These are phyloP conservation scores for Garcia nutans DNA, from an alignment of 345 rosid genomes.

Conservation along the genomic window DNA sequence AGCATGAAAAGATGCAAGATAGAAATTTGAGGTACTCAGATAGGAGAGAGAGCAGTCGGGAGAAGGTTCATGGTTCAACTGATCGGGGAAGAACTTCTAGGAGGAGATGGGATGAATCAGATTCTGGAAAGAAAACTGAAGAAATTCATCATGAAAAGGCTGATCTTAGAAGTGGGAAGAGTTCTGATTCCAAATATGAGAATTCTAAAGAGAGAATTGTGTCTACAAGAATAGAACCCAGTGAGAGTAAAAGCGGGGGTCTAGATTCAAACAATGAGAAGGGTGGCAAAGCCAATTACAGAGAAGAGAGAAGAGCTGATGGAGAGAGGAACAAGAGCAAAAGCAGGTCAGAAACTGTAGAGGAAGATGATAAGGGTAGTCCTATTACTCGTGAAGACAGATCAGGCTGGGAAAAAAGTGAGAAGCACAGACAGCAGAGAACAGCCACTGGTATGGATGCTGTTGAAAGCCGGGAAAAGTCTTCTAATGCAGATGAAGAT, in stretches of 20 bases:
- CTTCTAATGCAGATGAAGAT: constrained; percentile 57
- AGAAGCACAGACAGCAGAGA: constrained; percentile 58
- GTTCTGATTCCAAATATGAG: constrained; percentile 63
- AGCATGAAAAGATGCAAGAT: constrained; percentile 48
- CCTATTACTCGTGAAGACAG: constrained; percentile 53
- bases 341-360: constrained; percentile 48
- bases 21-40: constrained; percentile 63
- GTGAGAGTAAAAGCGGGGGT: constrained; percentile 53
- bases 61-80: constrained; percentile 68
- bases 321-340: constrained; percentile 53
- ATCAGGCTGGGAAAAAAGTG: constrained; percentile 48
- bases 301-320: constrained; percentile 65
- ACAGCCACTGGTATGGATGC: constrained; percentile 48
- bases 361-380: constrained; percentile 68
- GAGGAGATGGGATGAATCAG: constrained; percentile 86
- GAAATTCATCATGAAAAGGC: constrained; percentile 47
- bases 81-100: constrained; percentile 59
- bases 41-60: constrained; percentile 66
- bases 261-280: constrained; percentile 54
- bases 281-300: constrained; percentile 50
- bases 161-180: constrained; percentile 57
- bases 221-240: constrained; percentile 47
- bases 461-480: constrained; percentile 51
- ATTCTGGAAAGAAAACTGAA: constrained; percentile 47
- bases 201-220: constrained; percentile 47